These are phyloP conservation scores for Debaryomyces fabryi DNA, from an alignment of 1,139 yeast genomes.

Conservation along the genomic window DNA sequence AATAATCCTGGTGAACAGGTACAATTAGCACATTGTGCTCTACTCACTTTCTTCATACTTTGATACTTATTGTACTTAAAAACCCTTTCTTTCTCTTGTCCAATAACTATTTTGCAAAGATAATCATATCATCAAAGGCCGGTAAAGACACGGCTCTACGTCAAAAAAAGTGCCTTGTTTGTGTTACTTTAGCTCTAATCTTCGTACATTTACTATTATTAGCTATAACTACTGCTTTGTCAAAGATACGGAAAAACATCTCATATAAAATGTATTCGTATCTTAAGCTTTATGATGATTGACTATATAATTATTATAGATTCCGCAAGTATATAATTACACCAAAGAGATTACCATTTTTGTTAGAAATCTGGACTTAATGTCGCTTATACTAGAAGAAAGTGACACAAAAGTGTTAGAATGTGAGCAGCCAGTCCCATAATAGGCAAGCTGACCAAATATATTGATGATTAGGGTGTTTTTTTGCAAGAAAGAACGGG, in stretches of 20 bases:
- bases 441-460: neutral
- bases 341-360: neutral
- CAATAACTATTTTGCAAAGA: neutral
- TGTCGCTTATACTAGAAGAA: neutral
- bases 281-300: neutral
- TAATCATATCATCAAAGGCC: neutral
- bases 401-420: neutral
- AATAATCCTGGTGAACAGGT: conserved; percentile 81
- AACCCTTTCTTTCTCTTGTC: neutral
- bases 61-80: neutral
- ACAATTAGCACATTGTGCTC: conserved; percentile 68
- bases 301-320: neutral
- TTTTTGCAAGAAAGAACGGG: neutral
- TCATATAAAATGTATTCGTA: neutral
- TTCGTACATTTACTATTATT: neutral
- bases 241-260: neutral
- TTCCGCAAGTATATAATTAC: neutral
- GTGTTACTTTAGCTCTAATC: neutral
- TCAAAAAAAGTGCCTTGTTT: neutral
- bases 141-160: conserved; percentile 4
- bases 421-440: conserved; percentile 1
- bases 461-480: neutral
- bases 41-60: conserved; percentile 32
- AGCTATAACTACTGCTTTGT: neutral
- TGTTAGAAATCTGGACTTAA: neutral